Base-by-base conservation (phyloP, 2,329 filamentous ascomycete species). In the Exophiala lecanii-corni region DNA sequence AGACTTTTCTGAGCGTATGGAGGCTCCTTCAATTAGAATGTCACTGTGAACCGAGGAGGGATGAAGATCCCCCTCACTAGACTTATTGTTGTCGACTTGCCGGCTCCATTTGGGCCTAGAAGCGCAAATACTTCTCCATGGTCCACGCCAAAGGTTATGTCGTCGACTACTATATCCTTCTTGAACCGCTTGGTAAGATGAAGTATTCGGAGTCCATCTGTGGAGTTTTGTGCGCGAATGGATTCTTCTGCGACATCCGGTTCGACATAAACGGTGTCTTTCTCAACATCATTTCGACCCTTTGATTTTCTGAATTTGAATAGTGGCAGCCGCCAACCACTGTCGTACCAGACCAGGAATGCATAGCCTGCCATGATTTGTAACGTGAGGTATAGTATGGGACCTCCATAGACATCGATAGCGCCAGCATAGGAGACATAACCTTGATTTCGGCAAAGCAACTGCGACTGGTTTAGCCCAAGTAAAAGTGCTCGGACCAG, bases 41-140 rank as follows among this genome's bases (percentile, higher is more conserved):
- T 44, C 26, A 13, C 39, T 26, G 19, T 6, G 9, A 13, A 17
- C 18, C n/a, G 25, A 40, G 4, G 41, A 36, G 15, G 49, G 45
- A 9, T 26, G 19, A 20, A 53, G 19, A 19, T 51, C 41, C 51
- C 51, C 4, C 52, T 44, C 4, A 73, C 55, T 6, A 73, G 59
- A 3, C 63, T 62, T 50, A 73, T 68, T 47, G 72, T 67, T 25
- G 70, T 74, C 5, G 66, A 68, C 53, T 74, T 74, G 4, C 71
- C 71, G 2, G 68, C 68, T 3, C 71, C 71, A 10, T 64, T 69
- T 5, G 70, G 68, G 1, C 71, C 71, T 9, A 73, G 68, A 1
- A 73, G 61, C 3, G 62, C 69, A 43, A 64, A 64, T 50, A 68
- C 67, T 30, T 65, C 63, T 2, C 62, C 63, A 1, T 64, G 62